Base-by-base conservation (phyloP, 257 asterid species). In the Handroanthus guayacan region DNA sequence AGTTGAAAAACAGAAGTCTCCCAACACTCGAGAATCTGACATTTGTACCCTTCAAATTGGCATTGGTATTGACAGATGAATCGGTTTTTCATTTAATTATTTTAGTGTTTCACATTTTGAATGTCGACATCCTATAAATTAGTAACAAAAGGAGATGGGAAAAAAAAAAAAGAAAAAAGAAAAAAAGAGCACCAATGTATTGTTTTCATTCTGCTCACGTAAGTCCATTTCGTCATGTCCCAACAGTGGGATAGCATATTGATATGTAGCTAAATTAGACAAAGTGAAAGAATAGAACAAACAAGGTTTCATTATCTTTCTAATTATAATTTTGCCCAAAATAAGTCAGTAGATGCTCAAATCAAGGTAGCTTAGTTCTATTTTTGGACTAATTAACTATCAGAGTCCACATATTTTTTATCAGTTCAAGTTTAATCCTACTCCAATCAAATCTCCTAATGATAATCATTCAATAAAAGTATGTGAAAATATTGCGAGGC, bases 81-180 rank as follows among this genome's bases (percentile, higher is more conserved):
- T 60, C 13, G 13, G 13, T 71, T 17, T 48, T 38, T 11, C 70
- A 13, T 39, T n/a, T n/a, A 65, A 41, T 1, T 77, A 69, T 47
- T 69, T 50, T 77, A 69, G 66, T 76, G 34, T 77, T 77, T 77
- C 76, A 69, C 69, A 69, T 77, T 77, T 39, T 10, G 52, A 54
- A 34, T 71, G 16, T n/a, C n/a, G n/a, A n/a, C n/a, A n/a, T n/a
- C n/a, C n/a, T n/a, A n/a, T n/a, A 25, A 25, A 25, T 25, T 25
- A 25, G 31, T 25, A 25, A 25, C 31, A 25, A 25, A 25, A 25
- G 31, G 31, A 25, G 31, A 25, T 0, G 31, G 31, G 31, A 25
- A 25, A 25, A 25, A 25, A 25, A 25, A 25, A 25, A 25, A 25
- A 25, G n/a, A n/a, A n/a, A n/a, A 25, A 25, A 25, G 1, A 25